These are phyloP conservation scores for Dothiorella sarmentorum DNA, from an alignment of 2,329 filamentous ascomycete genomes.

Conservation along the genomic window DNA sequence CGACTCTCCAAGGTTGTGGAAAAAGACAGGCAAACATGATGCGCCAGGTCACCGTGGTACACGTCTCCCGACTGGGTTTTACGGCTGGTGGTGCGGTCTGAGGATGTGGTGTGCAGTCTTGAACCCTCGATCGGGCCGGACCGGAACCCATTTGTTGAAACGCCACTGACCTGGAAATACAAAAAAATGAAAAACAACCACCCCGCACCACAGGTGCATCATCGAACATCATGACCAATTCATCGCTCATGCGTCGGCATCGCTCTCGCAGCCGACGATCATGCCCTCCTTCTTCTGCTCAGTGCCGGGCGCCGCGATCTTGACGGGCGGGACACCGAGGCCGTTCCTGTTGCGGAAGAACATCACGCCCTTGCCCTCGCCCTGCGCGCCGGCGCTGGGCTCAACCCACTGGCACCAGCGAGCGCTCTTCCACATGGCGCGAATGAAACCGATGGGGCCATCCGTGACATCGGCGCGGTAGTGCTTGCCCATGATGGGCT, in stretches of 20 bases:
- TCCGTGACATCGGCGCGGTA: conserved; percentile 80
- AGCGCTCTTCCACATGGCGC: conserved; percentile 73
- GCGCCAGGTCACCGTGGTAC: no score
- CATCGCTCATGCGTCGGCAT: conserved; percentile 15
- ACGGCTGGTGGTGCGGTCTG: no score
- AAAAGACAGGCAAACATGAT: no score
- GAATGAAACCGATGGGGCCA: conserved; percentile 78
- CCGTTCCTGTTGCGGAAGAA: conserved; percentile 97
- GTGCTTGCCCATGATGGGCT: conserved; percentile 90
- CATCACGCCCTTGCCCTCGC: conserved; percentile 76
- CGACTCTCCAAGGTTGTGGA: no score
- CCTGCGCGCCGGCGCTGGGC: conserved; percentile 75
- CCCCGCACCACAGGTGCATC: background rate
- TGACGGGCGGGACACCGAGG: conserved; percentile 61
- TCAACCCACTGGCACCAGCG: conserved; percentile 97
- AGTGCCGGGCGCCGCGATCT: conserved; percentile 34
- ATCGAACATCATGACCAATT: background rate
- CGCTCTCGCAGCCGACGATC: conserved; percentile 18
- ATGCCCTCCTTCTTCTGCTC: conserved; percentile 9
- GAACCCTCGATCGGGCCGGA: no score
- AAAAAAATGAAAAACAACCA: background rate
- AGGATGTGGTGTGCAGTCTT: no score
- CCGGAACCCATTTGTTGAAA: no score
- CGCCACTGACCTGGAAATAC: no score
- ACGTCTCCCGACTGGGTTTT: no score